phyloP scores from a whole-genome alignment of 2,329 filamentous ascomycete genomes.

The Macrophomina tecta region DNA sequence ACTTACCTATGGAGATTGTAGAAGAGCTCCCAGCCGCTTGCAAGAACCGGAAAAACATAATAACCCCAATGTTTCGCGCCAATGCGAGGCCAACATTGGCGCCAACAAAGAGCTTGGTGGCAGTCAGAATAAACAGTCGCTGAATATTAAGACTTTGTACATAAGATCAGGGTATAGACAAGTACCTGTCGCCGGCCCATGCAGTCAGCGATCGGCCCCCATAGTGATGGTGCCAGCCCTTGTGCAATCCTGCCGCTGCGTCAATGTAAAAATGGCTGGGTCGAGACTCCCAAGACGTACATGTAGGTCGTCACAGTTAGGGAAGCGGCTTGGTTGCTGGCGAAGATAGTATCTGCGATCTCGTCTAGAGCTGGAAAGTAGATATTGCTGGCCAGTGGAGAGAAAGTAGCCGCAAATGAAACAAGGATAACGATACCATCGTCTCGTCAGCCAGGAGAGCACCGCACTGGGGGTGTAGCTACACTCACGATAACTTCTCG shows the following conservation, averaged over 20 bases:
- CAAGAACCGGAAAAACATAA: constrained; percentile 22
- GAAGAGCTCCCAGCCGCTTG: constrained; percentile 53
- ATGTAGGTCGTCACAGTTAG: constrained; percentile 24
- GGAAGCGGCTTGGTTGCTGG: constrained; percentile 4
- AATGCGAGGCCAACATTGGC: constrained; percentile 21
- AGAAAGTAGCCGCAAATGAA: constrained; percentile 22
- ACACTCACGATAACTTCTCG: not conserved
- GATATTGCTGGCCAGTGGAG: constrained; percentile 19
- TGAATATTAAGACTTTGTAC: not conserved
- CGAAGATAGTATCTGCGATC: constrained; percentile 12
- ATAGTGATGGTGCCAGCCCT: constrained; percentile 51
- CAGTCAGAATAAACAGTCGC: not conserved
- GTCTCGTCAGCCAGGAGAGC: not conserved
- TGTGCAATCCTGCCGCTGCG: constrained; percentile 51
- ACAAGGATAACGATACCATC: constrained; percentile 12
- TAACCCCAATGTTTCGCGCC: constrained; percentile 13
- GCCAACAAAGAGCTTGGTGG: constrained; percentile 5
- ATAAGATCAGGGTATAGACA: constrained; percentile 10
- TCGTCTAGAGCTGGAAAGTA: constrained; percentile 21
- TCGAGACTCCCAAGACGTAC: not conserved
- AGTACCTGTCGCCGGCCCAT: constrained; percentile 20
- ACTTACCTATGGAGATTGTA: constrained; percentile 52
- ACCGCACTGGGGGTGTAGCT: not conserved
- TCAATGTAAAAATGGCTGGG: not conserved
- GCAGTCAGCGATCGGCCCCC: constrained; percentile 31